A percentile compares a stretch with the other conserved stretches of the same genome.
Evolutionary conservation across 2,329 filamentous ascomycete genomes (phyloP).

Genomic region (Penicillium corylophilum): DNA sequence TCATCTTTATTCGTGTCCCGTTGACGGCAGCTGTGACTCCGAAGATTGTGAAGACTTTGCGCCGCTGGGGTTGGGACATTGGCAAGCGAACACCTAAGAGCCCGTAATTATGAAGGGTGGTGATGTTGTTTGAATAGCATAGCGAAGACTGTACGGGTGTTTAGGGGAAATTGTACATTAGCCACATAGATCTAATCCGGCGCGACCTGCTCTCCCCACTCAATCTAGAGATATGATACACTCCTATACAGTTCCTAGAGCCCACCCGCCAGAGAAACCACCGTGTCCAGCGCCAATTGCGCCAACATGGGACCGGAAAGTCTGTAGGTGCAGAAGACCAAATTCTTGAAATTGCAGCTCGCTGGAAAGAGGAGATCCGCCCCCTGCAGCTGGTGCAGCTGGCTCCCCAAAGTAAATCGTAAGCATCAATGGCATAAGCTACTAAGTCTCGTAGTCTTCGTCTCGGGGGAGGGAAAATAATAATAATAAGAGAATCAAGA

Average conservation of each 20-base stretch:
- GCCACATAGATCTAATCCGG: constrained; percentile 32
- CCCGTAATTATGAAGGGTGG: constrained; percentile 16
- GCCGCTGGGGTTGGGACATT: constrained; percentile 92
- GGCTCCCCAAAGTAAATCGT: constrained; percentile 6
- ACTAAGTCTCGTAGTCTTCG: constrained; percentile 22
- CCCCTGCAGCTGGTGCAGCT: neutral
- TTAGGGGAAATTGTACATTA: constrained; percentile 32
- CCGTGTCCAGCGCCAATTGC: constrained; percentile 12
- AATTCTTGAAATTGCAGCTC: constrained; percentile 1
- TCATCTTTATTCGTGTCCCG: constrained; percentile 94
- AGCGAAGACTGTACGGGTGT: constrained; percentile 19
- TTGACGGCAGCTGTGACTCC: constrained; percentile 86
- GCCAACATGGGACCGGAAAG: constrained; percentile 2
- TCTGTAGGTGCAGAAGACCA: constrained; percentile 3
- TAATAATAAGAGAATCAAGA: neutral
- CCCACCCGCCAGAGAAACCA: neutral
- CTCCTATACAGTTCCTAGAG: neutral
- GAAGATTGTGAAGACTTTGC: constrained; percentile 85
- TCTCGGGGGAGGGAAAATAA: constrained; percentile 12
- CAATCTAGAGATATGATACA: constrained; percentile 22
- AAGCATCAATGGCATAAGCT: constrained; percentile 11
- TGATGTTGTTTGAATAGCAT: constrained; percentile 25
- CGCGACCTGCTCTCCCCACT: constrained; percentile 21
- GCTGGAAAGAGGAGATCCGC: neutral
- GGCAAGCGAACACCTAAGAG: constrained; percentile 65